Evolutionary conservation across 2,329 filamentous ascomycete species (phyloP), one percentile per base, ranked within the genome.

Genomic region (Mycosphaerella arachidis): DNA sequence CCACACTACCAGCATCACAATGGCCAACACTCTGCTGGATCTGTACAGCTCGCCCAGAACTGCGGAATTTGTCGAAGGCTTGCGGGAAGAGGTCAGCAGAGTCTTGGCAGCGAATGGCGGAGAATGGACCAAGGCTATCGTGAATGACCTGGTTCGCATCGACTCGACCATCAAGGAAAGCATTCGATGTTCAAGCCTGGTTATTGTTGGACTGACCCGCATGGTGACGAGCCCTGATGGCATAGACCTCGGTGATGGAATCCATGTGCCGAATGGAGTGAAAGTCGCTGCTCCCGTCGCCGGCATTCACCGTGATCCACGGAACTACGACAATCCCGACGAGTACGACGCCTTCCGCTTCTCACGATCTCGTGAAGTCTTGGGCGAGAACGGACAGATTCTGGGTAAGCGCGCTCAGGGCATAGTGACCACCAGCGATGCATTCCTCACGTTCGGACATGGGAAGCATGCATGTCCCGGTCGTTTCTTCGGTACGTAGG

Each of bases 401-500:
- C 24, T 60, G 31, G 55, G 63, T 30, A 56, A 63, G 54, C 46
- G 31, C 45, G 46, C 45, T 18, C 62, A 65, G 20, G 60, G 58
- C 18, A 31, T 68, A 18, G 63, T 63, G 12, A 65, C 63, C 27
- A 68, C 68, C n/a, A 54, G 48, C 12, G 61, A 66, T 7, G 53
- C 48, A 3, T 71, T 70, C 30, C 35, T 71, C n/a, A 24, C 63
- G 4, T 71, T 69, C 46, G 67, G 66, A 1, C 61, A 65, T 55
- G 67, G 67, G 1, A 52, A 63, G 12, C 66, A 70, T 56, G 63
- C 63, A 6, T 70, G 68, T 57, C 61, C 59, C 20, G 78, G 78
- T 0, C 72, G 78, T 1, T 79, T 79, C 73, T 79, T 79, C 60
- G 78, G 50, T 52, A 16, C 12, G 50, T 35, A 20, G 18, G 30